A percentile compares a stretch with the other conserved stretches of the same genome.
These are phyloP conservation scores for Arabis alpina DNA, from an alignment of 345 rosid species.

Conservation along the genomic window DNA sequence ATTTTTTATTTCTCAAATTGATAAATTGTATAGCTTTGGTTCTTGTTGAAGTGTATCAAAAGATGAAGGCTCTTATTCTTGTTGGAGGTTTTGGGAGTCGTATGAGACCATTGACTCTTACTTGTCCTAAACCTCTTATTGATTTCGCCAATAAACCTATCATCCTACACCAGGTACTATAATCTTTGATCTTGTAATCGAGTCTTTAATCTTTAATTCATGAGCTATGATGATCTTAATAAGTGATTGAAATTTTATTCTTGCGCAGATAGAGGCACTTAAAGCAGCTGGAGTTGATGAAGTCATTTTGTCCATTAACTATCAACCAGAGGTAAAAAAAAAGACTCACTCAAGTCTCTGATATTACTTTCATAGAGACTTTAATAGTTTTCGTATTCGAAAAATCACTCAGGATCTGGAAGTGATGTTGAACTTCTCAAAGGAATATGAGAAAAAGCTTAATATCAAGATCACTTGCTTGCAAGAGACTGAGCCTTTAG, in stretches of 20 bases:
- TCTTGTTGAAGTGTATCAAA: not conserved
- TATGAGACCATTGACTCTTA: slow-evolving; percentile 89
- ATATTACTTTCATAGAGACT: not conserved
- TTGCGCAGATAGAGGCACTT: slow-evolving; percentile 86
- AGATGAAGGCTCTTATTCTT: slow-evolving; percentile 91
- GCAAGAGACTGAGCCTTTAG: slow-evolving; percentile 93
- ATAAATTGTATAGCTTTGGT: no score
- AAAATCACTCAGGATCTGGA: slow-evolving; percentile 25
- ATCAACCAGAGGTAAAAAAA: slow-evolving; percentile 85
- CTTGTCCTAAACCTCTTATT: slow-evolving; percentile 92
- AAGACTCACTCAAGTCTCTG: not conserved
- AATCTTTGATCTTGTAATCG: not conserved
- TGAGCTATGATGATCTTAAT: no score
- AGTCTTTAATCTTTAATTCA: no score
- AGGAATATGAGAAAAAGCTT: slow-evolving; percentile 75
- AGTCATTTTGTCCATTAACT: slow-evolving; percentile 88
- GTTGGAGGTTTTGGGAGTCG: slow-evolving; percentile 97
- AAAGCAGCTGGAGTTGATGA: slow-evolving; percentile 82
- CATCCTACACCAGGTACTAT: slow-evolving; percentile 86
- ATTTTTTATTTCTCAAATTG: no score
- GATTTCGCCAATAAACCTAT: slow-evolving; percentile 95
- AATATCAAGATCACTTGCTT: slow-evolving; percentile 86
- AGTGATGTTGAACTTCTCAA: slow-evolving; percentile 84
- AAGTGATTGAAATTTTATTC: slow-evolving; percentile 4
- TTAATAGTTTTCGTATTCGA: no score